Base-by-base conservation (phyloP, 495 filamentous ascomycete genomes). In the Rhizodiscina lignyota region DNA sequence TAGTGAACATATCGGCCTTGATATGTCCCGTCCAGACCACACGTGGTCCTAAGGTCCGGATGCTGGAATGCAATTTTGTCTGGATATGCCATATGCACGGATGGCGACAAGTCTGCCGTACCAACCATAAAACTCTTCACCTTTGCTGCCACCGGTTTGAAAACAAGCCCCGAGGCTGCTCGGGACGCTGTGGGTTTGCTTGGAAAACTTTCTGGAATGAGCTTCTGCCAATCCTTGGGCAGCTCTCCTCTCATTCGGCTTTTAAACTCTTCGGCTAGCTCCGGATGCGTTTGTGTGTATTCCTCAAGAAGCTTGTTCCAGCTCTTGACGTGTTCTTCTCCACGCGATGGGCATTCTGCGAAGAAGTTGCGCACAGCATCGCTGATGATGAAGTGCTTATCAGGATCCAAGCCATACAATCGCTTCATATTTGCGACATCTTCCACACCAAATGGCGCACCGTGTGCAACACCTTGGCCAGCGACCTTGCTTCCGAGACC, bases 41-140 rank as follows among this genome's bases (percentile, higher is more conserved):
- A 67, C 0, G 49, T 52, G 0, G 65, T 59, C 10, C 51, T 48
- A 12, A 66, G 42, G 18, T 54, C 51, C 15, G 63, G 64, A 58
- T 66, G 24, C 2, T 72, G 63, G 52, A 71, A 71, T 42, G 68
- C 66, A 3, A 61, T 48, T 42, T 66, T 67, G 15, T 48, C 61
- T n/a, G 60, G 53, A 62, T 61, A 73, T 26, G 55, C 58, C 64
- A 70, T 68, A 51, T 70, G 64, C 3, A 71, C 66, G 0, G 66
- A 70, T 4, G 67, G 67, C 0, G 67, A 61, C 13, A 76, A 52
- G 44, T 76, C 70, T 3, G 70, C 70, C 0, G 67, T 70, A 4
- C 68, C 70, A 17, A 71, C 64, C 61, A 75, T 68, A 46, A 75
- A 63, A 18, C 50, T 60, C 11, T 54, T 49, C 5, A 68, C 35